Evolutionary conservation across 192 early-diverging fungal genomes (phyloP).

Genomic region (Podochytrium sp.): DNA sequence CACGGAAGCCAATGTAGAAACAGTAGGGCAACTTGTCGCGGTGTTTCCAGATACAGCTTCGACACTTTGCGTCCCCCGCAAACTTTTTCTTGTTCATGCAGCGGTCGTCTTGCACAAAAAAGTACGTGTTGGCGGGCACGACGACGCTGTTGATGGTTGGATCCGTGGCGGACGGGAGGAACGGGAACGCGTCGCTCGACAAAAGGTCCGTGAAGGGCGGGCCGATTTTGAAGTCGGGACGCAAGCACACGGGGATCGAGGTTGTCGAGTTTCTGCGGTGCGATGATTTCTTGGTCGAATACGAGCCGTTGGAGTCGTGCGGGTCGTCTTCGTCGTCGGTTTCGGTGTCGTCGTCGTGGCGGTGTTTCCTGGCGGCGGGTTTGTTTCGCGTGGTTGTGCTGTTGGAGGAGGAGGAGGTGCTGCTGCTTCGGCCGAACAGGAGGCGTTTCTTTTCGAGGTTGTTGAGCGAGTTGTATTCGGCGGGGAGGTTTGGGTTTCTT

Average conservation of each 20-base stretch:
- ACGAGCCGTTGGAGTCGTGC: neutral
- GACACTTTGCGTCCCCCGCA: neutral
- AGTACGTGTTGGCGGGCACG: slow-evolving; percentile 11
- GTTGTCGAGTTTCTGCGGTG: neutral
- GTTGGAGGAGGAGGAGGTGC: neutral
- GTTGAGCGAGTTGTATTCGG: neutral
- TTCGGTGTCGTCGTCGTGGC: neutral
- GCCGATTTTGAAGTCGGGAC: neutral
- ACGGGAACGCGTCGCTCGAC: neutral
- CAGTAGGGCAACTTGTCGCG: slow-evolving; percentile 22
- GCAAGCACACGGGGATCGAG: neutral
- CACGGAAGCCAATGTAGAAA: slow-evolving; percentile 23
- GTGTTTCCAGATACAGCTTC: slow-evolving; percentile 29
- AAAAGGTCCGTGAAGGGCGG: slow-evolving; percentile 18
- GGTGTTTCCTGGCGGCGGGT: neutral
- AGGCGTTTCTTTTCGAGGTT: neutral
- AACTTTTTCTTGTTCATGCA: slow-evolving; percentile 19
- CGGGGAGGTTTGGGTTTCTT: neutral
- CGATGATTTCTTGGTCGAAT: neutral
- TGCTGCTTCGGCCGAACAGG: neutral
- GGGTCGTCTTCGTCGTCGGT: neutral
- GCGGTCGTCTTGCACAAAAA: slow-evolving; percentile 14
- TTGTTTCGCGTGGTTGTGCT: neutral
- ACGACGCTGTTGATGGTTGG: neutral
- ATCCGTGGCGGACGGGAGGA: neutral